Evolutionary conservation across 108 stramenopile genomes (phyloP), one percentile per base, ranked within the genome.

Genomic region (Asterionellopsis glacialis): DNA sequence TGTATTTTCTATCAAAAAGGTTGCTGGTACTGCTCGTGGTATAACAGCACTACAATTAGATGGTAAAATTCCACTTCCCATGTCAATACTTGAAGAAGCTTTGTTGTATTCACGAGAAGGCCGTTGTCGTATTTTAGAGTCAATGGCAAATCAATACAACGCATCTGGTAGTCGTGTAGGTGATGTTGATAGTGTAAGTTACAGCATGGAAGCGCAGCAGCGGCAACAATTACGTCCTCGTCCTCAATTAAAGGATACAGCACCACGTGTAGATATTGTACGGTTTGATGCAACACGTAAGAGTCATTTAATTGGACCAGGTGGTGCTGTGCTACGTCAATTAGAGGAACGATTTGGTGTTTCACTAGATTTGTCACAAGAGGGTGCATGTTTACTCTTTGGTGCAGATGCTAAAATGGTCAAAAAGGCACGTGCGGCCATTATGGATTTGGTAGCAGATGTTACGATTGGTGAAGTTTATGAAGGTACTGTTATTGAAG

Each of bases 11-110:
- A 33, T 33, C 7, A 33, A 33, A 33, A 33, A 33, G 33, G 73
- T 95, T 23, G 93, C 89, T 19, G 96, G 96, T 12, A 92, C 96
- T 11, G 23, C 13, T 4, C 38, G 50, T 43, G 85, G 88, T 21
- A 69, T 97, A 45, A 97, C 96, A 12, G 93, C 91, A 38, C 73
- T 93, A 33, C 96, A 97, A 61, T 63, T 83, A 22, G 81, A 85
- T 57, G 80, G 79, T 11, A 84, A 86, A 54, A 58, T 59, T 9
- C 69, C 76, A 13, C 38, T 92, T 1, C 64, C 79, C 16, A 40
- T 81, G 2, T 28, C 59, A 0, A 51, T 89, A 14, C 59, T 96
- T 11, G 52, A 58, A 11, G 65, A 81, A 39, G 92, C 85, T 26
- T 62, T 96, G 25, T 19, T 68, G 19, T 65, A 82, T 23, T 94